Evolutionary conservation across 345 rosid species (phyloP), one percentile per base, ranked within the genome.

Genomic region (Psidium friedrichsthalianum): DNA sequence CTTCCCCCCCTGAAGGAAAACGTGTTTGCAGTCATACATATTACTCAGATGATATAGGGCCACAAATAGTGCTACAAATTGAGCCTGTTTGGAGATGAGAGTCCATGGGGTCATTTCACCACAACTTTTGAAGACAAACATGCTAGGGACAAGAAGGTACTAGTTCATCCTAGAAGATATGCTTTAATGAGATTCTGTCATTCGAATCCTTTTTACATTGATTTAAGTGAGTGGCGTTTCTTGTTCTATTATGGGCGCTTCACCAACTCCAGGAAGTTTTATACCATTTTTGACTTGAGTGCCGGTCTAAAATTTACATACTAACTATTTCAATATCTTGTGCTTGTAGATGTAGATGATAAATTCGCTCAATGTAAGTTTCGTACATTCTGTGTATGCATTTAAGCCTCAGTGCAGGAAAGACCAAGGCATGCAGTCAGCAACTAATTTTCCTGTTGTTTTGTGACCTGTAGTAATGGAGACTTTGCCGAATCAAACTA

Each of bases 71-170:
- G n/a, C n/a, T n/a, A n/a, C n/a, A n/a, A n/a, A n/a, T n/a, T n/a
- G n/a, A n/a, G n/a, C n/a, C n/a, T n/a, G n/a, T n/a, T n/a, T n/a
- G n/a, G n/a, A n/a, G n/a, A n/a, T n/a, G n/a, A n/a, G n/a, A n/a
- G n/a, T n/a, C n/a, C n/a, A n/a, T n/a, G n/a, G n/a, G n/a, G n/a
- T n/a, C n/a, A n/a, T n/a, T 97, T 95, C 82, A 51, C 93, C 2
- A 94, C 93, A 93, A 95, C 98, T n/a, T 86, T 92, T n/a, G 88
- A 97, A 95, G 91, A 90, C 98, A 40, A 95, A 95, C n/a, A n/a
- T 93, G 98, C 98, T 84, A 92, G 98, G 55, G n/a, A 88, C 94
- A 22, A n/a, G 98, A 94, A 94, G 96, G 99, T 95, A 88, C 61
- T 64, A n/a, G n/a, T n/a, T 32, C 76, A 64, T 64, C 44, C 22